Evolutionary conservation across 2,329 filamentous ascomycete genomes (phyloP), one percentile per base, ranked within the genome.

Genomic region (Diaporthe caulivora): DNA sequence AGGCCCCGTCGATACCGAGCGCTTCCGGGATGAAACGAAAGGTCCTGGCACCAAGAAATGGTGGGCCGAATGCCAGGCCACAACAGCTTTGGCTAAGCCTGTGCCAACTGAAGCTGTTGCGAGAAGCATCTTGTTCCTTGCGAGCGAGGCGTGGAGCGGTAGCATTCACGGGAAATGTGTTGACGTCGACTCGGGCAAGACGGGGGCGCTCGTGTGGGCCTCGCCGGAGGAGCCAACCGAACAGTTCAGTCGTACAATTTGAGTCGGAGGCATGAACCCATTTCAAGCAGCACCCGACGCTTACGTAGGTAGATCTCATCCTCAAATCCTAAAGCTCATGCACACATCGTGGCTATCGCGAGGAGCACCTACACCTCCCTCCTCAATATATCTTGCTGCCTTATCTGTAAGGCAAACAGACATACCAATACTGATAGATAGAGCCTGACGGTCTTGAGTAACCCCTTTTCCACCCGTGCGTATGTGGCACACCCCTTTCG

Each of bases 41-140:
- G 62, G 62, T 21, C 62, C 62, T 31, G 62, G 47, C 15, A 67
- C 62, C n/a, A 26, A 53, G 2, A 44, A 49, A 26, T 67, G 62
- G 62, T 67, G 62, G 62, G 31, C 62, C 18, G 62, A 67, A 34
- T 67, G 62, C 10, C 47, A 67, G 62, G 62, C 62, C 1, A 67
- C 62, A 18, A 67, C 62, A 8, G 44, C 62, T 13, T 26, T 67
- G 62, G 62, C 47, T 3, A 24, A 2, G 9, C 62, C 62, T 21
- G 62, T 67, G 29, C 62, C 62, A 9, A 53, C 62, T 7, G 62
- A 40, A 15, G 62, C 47, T 34, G 62, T 67, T 21, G 62, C 62
- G 21, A 67, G 62, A 13, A 67, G 62, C 62, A 67, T 67, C 15
- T 26, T 67, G 31, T 67, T 67, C 21, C 62, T 67, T 13, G 62